These are phyloP conservation scores for Agastache rugosa DNA, from an alignment of 257 asterid genomes.

Conservation along the genomic window DNA sequence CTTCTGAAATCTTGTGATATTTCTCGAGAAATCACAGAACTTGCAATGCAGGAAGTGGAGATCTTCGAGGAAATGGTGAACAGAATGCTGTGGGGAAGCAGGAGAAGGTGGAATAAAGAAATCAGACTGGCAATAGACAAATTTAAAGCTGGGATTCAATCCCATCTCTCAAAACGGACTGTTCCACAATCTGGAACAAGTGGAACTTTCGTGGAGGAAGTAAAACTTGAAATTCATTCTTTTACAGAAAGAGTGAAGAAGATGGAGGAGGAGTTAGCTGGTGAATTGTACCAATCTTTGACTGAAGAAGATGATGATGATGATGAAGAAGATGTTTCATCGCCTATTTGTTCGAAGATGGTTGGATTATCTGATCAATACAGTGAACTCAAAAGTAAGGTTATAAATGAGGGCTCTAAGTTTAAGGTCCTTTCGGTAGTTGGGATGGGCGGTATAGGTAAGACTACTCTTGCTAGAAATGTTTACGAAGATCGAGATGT, in stretches of 20 bases:
- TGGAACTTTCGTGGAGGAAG: neutral
- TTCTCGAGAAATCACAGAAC: neutral
- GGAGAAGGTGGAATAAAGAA: slow-evolving; percentile 8
- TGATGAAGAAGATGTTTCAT: neutral
- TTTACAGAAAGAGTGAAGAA: slow-evolving; percentile 3
- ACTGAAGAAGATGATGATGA: neutral
- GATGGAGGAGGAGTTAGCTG: slow-evolving; percentile 7
- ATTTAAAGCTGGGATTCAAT: slow-evolving; percentile 15
- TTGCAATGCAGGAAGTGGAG: slow-evolving; percentile 15
- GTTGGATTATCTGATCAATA: slow-evolving; percentile 16
- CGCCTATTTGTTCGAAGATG: slow-evolving; percentile 8
- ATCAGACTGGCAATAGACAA: slow-evolving; percentile 13
- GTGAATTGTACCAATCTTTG: neutral
- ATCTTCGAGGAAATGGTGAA: slow-evolving; percentile 2
- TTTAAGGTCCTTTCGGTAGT: neutral
- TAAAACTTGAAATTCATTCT: slow-evolving; percentile 6
- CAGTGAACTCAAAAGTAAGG: neutral
- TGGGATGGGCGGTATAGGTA: slow-evolving; percentile 30
- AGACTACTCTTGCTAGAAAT: slow-evolving; percentile 17
- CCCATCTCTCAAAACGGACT: neutral
- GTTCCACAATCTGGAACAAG: slow-evolving; percentile 9
- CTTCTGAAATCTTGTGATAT: slow-evolving; percentile 3
- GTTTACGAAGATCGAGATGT: slow-evolving; percentile 16
- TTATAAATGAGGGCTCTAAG: neutral
- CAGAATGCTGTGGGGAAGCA: slow-evolving; percentile 21